Conservation (phyloP, 2,329 filamentous ascomycete genomes). For the Pseudogymnoascus sp. region DNA sequence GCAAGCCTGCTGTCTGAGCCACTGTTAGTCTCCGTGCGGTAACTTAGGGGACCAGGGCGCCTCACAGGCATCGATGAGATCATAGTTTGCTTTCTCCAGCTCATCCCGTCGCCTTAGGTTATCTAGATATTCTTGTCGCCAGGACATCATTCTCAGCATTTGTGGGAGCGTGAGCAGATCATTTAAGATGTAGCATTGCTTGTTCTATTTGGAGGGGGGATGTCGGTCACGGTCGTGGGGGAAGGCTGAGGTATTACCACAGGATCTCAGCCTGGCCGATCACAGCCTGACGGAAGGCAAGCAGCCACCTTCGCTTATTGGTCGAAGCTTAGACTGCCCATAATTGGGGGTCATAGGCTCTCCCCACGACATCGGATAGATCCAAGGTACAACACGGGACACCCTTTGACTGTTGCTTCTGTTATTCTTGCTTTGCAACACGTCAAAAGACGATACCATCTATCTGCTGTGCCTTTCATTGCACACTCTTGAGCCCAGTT, state of each 20-base stretch:
- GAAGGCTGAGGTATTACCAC: constrained; percentile 5
- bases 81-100: constrained; percentile 54
- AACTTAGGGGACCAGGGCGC: constrained; percentile 13
- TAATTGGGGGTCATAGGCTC: constrained; percentile 7
- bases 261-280: background rate
- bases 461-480: background rate
- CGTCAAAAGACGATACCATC: background rate
- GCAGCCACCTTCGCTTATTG: constrained; percentile 6
- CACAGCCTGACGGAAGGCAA: background rate
- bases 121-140: constrained; percentile 73
- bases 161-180: background rate
- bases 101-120: constrained; percentile 65
- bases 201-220: background rate
- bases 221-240: background rate
- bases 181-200: background rate
- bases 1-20: constrained; percentile 54
- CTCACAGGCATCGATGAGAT: constrained; percentile 73
- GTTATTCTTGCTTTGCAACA: background rate
- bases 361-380: constrained; percentile 6
- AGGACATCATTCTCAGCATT: constrained; percentile 32
- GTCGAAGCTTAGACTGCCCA: constrained; percentile 1
- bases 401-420: constrained; percentile 1
- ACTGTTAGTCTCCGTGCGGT: constrained; percentile 11
- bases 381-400: background rate
- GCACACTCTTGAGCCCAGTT: background rate